Base-by-base conservation (phyloP, 148 eudicot genomes). In the Selenicereus undatus region DNA sequence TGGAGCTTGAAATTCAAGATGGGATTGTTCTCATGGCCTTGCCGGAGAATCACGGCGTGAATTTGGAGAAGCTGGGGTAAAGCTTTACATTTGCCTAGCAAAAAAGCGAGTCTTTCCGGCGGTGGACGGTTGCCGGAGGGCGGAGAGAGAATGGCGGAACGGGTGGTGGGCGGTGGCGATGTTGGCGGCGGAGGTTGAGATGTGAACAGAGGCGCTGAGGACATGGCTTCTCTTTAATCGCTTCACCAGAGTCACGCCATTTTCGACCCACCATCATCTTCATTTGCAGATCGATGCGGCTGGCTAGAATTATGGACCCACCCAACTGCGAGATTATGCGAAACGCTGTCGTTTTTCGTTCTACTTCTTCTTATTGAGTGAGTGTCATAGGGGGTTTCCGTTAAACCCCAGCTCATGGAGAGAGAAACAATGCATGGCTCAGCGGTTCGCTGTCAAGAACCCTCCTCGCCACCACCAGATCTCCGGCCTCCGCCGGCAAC, bases 1-100 rank as follows among this genome's bases (percentile, higher is more conserved):
- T 91, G 98, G 79, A 94, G 95, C 90, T 93, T 94, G 86, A 94
- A 91, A 74, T 83, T 89, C 70, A 94, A 70, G 72, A 85, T 80
- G 56, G 90, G 87, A 80, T 90, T 81, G 85, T 54, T 42, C 56
- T 91, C 89, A n/a, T 90, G 89, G 64, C 90, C 89, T 27, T 83
- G 92, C 35, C 97, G 91, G 81, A 93, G 75, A 27, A 93, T 76
- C 30, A 83, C 89, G n/a, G 91, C 91, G 73, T 93, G 97, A 82
- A 93, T 84, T 90, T 91, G 95, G 79, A 68, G 89, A 29, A 91
- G 79, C 7, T 89, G 88, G 36, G 70, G 22, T 75, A 79, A 76
- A 42, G 82, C 72, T 80, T 84, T 90, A 83, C 84, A 86, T 43
- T 85, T 82, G 81, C 89, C 88, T 21, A 93, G 84, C 26, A 91